These are phyloP conservation scores for Thraustochytrium sp. DNA, from an alignment of 352 stramenopile species.

Conservation along the genomic window DNA sequence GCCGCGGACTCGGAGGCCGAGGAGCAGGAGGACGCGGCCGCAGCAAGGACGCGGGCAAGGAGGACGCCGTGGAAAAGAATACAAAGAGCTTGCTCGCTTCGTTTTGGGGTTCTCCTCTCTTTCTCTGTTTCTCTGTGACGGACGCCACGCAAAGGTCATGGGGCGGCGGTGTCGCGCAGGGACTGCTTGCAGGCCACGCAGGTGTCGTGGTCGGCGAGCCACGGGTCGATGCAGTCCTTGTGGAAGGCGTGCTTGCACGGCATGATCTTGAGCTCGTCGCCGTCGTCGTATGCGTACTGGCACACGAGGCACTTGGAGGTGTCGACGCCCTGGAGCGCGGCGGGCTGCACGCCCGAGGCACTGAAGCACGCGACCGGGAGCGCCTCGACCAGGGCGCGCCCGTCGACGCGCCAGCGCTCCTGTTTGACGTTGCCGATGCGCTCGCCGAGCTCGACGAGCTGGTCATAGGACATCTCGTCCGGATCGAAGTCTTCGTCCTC, in stretches of 20 bases:
- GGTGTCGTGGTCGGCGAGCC: slow-evolving; percentile 71
- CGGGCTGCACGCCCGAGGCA: not conserved
- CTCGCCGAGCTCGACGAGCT: slow-evolving; percentile 44
- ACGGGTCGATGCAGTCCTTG: slow-evolving; percentile 78
- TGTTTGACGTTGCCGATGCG: slow-evolving; percentile 45
- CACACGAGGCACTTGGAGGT: slow-evolving; percentile 25
- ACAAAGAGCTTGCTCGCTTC: not conserved
- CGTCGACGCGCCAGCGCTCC: slow-evolving; percentile 44
- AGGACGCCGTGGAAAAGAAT: no score
- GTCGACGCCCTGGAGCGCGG: not conserved
- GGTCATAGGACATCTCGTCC: slow-evolving; percentile 45
- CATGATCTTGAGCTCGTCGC: slow-evolving; percentile 68
- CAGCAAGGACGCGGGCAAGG: no score
- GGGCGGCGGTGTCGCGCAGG: not conserved
- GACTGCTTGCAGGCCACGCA: slow-evolving; percentile 64
- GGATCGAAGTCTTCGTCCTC: slow-evolving; percentile 19
- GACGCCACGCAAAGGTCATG: no score
- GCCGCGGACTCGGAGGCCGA: no score
- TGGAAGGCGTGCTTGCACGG: slow-evolving; percentile 80
- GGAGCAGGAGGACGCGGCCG: no score
- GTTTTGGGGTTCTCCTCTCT: not conserved
- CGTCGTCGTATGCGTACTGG: slow-evolving; percentile 40
- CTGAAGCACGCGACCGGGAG: not conserved
- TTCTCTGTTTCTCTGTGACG: no score
- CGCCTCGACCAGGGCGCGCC: not conserved